Base-by-base conservation (phyloP, 768 basidiomycete genomes). In the Astraeus odoratus region DNA sequence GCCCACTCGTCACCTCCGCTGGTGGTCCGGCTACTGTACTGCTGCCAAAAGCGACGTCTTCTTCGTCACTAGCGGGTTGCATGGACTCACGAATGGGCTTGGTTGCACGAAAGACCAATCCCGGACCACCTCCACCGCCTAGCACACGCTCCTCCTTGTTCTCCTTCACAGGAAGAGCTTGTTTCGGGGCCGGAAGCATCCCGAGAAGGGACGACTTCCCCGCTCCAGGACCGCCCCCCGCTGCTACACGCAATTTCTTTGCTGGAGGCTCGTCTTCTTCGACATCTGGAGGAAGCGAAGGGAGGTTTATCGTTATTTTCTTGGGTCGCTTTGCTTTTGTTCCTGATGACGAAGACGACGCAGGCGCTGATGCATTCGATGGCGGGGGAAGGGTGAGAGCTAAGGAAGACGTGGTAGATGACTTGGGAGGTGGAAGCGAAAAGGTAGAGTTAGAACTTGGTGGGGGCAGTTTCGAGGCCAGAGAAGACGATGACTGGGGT, bases 111-210 rank as follows among this genome's bases (percentile, higher is more conserved):
- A 86, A 85, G 22, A 78, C 72, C n/a, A 86, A 58, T 5, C 81
- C 77, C 5, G 75, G 77, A 1, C 79, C 76, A 18, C 68, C 63
- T 2, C 83, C 81, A 13, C 75, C 76, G 2, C 86, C 86, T 4
- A 89, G 70, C 12, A 85, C 73, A 24, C 81, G 71, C 50, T 77
- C 73, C 5, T 72, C 61, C 23, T 61, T 54, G 43, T 61, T 64
- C 49, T 50, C 42, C 20, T 60, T 56, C n/a, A 71, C 58, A 8
- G 76, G 70, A 5, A 19, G 64, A 57, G 44, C 70, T 67, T 58
- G 75, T 63, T 81, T 86, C 5, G 87, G 87, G 0, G 80, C 75
- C 26, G 87, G 87, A 9, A 90, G 70, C 81, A 88, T 86, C 8
- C 75, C 74, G 25, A 89, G 55, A 39, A 90, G 58, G 2, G 78